Base-by-base conservation (phyloP, 1,139 yeast species). In the Blastobotrys buckinghamii region DNA sequence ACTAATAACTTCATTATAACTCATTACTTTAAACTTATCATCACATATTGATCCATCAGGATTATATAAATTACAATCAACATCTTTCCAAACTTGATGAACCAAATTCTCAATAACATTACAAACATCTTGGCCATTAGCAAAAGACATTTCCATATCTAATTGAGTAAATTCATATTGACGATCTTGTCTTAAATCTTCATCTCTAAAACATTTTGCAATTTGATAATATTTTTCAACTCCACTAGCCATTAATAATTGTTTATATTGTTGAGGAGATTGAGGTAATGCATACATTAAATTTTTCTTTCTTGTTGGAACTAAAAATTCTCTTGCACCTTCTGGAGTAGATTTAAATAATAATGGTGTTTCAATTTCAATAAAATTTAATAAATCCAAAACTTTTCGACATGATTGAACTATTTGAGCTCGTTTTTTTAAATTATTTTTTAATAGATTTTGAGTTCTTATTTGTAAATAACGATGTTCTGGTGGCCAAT, bases 141-240 rank as follows among this genome's bases (percentile, higher is more conserved):
- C 81, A 70, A 82, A 94, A 35, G 94, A 79, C 95, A 92, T 84
- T 64, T 94, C 99, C 68, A 94, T 60, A 72, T 92, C 99, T 16
- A 94, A 72, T 66, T 92, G 99, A 0, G 98, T 92, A 62, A 92
- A 94, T 64, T 94, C 98, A 0, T 97, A 97, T 67, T 92, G 99
- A 64, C 99, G 77, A 65, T 92, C 98, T 3, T 90, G 82, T 51
- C 98, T 75, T 54, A 94, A 75, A 67, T 94, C 97, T 64, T 92
- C 99, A 64, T 94, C 98, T 55, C 98, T 76, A 64, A 92, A 92
- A 63, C 99, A 92, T 59, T 79, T 82, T 2, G 98, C 98, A 45
- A 94, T 73, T 65, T 92, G 98, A 64, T 81, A 92, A 67, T 92
- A 92, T 44, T 78, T 76, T 47, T 84, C 76, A 42, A 94, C 79